Evolutionary conservation across 2,329 filamentous ascomycete genomes (phyloP).

Genomic region (Arthroderma sp.): DNA sequence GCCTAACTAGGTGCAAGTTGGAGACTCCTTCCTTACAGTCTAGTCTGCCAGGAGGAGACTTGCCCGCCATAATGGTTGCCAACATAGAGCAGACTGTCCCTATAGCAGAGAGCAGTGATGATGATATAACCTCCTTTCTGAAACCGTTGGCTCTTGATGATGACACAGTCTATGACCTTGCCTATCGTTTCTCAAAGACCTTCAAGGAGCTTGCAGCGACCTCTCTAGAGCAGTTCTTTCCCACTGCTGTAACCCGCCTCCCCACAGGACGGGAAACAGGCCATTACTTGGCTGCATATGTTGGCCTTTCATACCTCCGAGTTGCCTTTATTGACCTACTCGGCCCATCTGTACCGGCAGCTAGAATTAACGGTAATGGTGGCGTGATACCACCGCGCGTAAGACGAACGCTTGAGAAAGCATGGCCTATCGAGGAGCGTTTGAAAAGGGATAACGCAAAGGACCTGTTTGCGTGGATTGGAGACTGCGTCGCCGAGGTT

Average conservation of each 20-base stretch:
- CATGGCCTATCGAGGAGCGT: conserved; percentile 61
- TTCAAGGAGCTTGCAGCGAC: conserved; percentile 27
- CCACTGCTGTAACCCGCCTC: conserved; percentile 30
- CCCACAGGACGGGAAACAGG: conserved; percentile 41
- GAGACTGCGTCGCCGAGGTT: conserved; percentile 58
- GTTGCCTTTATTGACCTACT: conserved; percentile 42
- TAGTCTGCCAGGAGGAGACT: neutral
- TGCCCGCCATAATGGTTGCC: neutral
- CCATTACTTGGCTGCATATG: conserved; percentile 41
- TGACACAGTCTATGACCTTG: conserved; percentile 24
- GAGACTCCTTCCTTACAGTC: neutral
- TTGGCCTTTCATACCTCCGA: conserved; percentile 41
- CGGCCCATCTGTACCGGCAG: conserved; percentile 13
- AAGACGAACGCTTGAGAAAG: conserved; percentile 51
- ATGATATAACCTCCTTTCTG: neutral
- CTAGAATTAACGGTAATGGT: neutral
- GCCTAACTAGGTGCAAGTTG: neutral
- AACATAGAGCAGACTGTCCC: neutral
- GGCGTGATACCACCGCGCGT: conserved; percentile 34
- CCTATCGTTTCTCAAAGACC: conserved; percentile 25
- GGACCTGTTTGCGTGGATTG: conserved; percentile 63
- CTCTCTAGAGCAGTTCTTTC: conserved; percentile 32
- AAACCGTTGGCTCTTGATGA: conserved; percentile 4
- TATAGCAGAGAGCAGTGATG: neutral
- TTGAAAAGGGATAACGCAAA: conserved; percentile 59